Evolutionary conservation across 2,329 filamentous ascomycete genomes (phyloP).

Genomic region (Sporothrix sp.): DNA sequence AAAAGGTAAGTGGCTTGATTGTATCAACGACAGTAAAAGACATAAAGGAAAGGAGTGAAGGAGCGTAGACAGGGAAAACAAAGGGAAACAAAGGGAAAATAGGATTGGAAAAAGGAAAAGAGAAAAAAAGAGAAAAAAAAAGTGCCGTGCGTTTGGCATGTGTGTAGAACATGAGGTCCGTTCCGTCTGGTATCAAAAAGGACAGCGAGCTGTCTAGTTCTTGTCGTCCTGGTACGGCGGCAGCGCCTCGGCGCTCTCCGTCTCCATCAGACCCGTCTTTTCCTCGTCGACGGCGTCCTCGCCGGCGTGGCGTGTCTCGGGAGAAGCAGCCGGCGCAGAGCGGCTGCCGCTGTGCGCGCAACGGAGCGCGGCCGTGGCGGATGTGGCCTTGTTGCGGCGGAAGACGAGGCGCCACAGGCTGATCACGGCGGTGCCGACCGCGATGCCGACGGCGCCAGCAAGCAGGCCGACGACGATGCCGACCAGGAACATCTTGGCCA

Average conservation of each 20-base stretch:
- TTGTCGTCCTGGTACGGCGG: constrained; percentile 22
- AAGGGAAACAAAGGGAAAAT: not conserved
- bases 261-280: constrained; percentile 39
- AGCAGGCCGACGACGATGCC: constrained; percentile 59
- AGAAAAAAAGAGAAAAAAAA: not conserved
- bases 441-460: constrained; percentile 58
- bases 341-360: constrained; percentile 25
- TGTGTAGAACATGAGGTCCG: not conserved
- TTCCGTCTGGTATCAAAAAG: not conserved
- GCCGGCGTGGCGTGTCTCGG: constrained; percentile 15
- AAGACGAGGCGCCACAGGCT: constrained; percentile 45
- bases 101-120: not conserved
- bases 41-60: not conserved
- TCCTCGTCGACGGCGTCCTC: constrained; percentile 35
- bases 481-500: constrained; percentile 49
- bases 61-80: not conserved
- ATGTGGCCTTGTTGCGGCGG: constrained; percentile 22
- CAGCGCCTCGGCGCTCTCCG: not conserved
- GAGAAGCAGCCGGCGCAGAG: not conserved
- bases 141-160: not conserved
- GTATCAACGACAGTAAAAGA: not conserved
- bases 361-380: constrained; percentile 13
- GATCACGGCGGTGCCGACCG: constrained; percentile 52
- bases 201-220: not conserved
- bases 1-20: not conserved